Evolutionary conservation across 352 stramenopile genomes (phyloP).

Genomic region (Phytophthora pini): DNA sequence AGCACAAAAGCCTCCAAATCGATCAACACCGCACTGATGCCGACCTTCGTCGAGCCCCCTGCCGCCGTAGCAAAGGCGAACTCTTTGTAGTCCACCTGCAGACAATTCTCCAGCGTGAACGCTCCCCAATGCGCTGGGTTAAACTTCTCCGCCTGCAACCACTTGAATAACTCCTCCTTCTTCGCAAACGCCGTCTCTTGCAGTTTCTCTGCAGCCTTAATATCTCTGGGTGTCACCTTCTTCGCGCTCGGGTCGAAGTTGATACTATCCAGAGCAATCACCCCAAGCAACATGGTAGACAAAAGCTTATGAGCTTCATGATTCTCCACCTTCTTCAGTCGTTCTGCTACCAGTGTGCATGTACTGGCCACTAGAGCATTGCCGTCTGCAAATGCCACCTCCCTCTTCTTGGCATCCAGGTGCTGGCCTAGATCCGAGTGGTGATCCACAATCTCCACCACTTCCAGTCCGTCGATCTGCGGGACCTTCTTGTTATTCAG

Average conservation of each 20-base stretch:
- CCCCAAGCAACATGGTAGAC: constrained; percentile 77
- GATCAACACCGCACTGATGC: constrained; percentile 72
- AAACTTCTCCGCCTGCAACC: constrained; percentile 77
- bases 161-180: constrained; percentile 60
- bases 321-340: constrained; percentile 31
- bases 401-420: constrained; percentile 41
- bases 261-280: constrained; percentile 83
- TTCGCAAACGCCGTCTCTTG: constrained; percentile 53
- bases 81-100: constrained; percentile 86
- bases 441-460: constrained; percentile 84
- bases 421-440: constrained; percentile 74
- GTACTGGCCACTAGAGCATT: constrained; percentile 75
- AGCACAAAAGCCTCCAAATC: constrained; percentile 54
- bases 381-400: constrained; percentile 76
- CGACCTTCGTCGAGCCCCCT: constrained; percentile 34
- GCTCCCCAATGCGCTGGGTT: constrained; percentile 62
- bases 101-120: constrained; percentile 72
- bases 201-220: constrained; percentile 45
- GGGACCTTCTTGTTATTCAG: constrained; percentile 67
- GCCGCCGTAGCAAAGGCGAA: constrained; percentile 38
- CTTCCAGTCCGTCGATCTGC: constrained; percentile 20
- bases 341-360: constrained; percentile 84
- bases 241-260: constrained; percentile 79
- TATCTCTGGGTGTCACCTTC: constrained; percentile 77
- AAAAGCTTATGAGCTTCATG: constrained; percentile 44